Percentiles rank a stretch among this genome's conserved stretches.
These are phyloP conservation scores for Polychaeton citri DNA, from an alignment of 2,329 filamentous ascomycete species.

Conservation along the genomic window DNA sequence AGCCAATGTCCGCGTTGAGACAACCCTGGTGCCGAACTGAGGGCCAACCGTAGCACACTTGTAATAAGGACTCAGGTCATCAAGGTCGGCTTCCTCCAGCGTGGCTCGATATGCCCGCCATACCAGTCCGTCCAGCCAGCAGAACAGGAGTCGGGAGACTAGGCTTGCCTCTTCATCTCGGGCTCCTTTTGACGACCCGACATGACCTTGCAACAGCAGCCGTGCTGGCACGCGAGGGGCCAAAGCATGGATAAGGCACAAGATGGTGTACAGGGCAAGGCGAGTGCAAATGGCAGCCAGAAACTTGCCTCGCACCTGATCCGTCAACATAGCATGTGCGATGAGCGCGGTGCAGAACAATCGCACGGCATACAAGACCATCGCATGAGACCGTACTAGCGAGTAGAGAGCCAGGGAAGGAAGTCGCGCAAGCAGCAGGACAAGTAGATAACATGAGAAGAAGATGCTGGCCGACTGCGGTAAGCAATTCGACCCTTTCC, in stretches of 20 bases:
- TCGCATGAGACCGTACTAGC: slow-evolving; percentile 73
- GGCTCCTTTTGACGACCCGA: slow-evolving; percentile 74
- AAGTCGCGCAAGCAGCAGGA: neutral
- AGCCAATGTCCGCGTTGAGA: slow-evolving; percentile 38
- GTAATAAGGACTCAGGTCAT: slow-evolving; percentile 74
- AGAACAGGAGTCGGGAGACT: slow-evolving; percentile 70
- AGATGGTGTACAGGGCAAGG: slow-evolving; percentile 59
- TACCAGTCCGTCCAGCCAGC: slow-evolving; percentile 76
- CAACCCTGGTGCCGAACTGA: neutral
- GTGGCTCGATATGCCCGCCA: slow-evolving; percentile 73
- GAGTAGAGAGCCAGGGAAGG: neutral
- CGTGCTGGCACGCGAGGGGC: slow-evolving; percentile 83
- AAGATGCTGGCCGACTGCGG: neutral
- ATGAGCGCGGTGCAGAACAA: slow-evolving; percentile 63
- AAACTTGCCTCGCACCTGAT: slow-evolving; percentile 33
- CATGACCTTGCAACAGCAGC: slow-evolving; percentile 69
- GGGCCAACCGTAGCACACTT: slow-evolving; percentile 65
- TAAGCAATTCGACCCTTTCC: neutral
- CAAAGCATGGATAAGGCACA: slow-evolving; percentile 55
- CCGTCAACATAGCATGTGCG: slow-evolving; percentile 71
- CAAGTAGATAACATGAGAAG: neutral
- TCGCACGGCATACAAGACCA: slow-evolving; percentile 60
- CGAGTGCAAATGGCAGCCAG: slow-evolving; percentile 43
- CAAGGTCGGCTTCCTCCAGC: slow-evolving; percentile 67
- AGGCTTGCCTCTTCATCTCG: slow-evolving; percentile 72